These are phyloP conservation scores for Fusarium sp. DNA, from an alignment of 2,329 filamentous ascomycete genomes.

Conservation along the genomic window DNA sequence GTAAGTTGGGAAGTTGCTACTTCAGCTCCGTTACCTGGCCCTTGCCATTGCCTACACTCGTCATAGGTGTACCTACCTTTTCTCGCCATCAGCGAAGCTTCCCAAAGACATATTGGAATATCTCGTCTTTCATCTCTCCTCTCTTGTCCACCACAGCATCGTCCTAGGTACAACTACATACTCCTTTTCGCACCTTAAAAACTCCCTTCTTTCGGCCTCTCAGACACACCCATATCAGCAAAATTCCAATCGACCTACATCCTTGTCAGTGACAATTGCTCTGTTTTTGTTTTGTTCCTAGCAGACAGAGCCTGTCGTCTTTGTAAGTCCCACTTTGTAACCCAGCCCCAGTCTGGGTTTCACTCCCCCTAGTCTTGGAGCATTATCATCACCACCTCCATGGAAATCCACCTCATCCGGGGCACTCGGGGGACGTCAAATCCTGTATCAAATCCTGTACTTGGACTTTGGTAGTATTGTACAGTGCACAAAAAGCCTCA, in stretches of 20 bases:
- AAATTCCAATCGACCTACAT: slow-evolving; percentile 21
- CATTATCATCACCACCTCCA: slow-evolving; percentile 20
- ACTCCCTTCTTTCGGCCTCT: slow-evolving; percentile 8
- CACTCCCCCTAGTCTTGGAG: slow-evolving; percentile 28
- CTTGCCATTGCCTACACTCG: background rate
- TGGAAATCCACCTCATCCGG: slow-evolving; percentile 25
- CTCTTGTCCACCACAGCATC: background rate
- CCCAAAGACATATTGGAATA: slow-evolving; percentile 2
- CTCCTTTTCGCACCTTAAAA: background rate
- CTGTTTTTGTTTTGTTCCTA: slow-evolving; percentile 31
- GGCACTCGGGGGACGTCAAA: slow-evolving; percentile 11
- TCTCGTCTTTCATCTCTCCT: background rate
- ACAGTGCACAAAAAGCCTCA: slow-evolving; percentile 28
- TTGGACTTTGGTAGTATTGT: background rate
- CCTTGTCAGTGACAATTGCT: slow-evolving; percentile 22
- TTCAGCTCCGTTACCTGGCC: background rate
- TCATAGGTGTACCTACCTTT: background rate
- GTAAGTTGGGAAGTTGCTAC: slow-evolving; percentile 6
- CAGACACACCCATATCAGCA: slow-evolving; percentile 12
- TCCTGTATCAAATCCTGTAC: background rate
- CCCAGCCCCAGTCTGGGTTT: slow-evolving; percentile 6
- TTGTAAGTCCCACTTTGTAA: slow-evolving; percentile 28
- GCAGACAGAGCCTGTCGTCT: slow-evolving; percentile 1
- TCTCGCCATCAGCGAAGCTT: slow-evolving; percentile 8
- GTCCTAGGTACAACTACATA: background rate